Base-by-base conservation (phyloP, 1,284 basidiomycete genomes). In the Tranzscheliella williamsii region DNA sequence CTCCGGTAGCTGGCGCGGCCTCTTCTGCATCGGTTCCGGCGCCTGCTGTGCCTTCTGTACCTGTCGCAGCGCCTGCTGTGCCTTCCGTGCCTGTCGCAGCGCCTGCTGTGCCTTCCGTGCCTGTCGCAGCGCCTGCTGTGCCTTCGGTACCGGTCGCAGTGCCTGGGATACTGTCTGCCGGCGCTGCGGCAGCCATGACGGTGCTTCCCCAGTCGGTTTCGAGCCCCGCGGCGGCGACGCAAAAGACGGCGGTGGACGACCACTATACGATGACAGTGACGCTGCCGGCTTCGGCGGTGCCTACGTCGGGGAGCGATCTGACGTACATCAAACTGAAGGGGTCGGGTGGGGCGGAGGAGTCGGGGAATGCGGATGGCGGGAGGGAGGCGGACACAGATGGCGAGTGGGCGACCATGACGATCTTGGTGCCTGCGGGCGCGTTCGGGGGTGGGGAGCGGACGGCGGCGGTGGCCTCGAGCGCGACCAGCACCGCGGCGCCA, bases 361-460 rank as follows among this genome's bases (percentile, higher is more conserved):
- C n/a, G n/a, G n/a, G n/a, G n/a, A n/a, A n/a, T n/a, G n/a, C n/a
- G n/a, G n/a, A n/a, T n/a, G n/a, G n/a, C n/a, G n/a, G n/a, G n/a
- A n/a, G n/a, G n/a, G n/a, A n/a, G n/a, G n/a, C n/a, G n/a, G n/a
- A n/a, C 17, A 36, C 18, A 26, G 36, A 33, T 12, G 35, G 22
- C 4, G 54, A 53, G 4, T 62, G 57, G 57, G 46, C 47, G 35
- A 62, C 57, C n/a, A 62, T 62, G 57, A 55, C 52, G 5, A 62
- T 62, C 44, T 31, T 62, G 1, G 57, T 62, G 1, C 51, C 57
- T 3, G 57, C 57, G 7, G 52, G 41, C 8, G 57, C 57, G 1
- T 61, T 61, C 23, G 46, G 50, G 21, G 51, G 49, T 11, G 31
- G 24, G 4, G 31, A 24, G 4, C 34, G 35, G 26, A 58, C 43